Percentiles rank a stretch among this genome's conserved stretches.
Conservation (phyloP, 2,329 filamentous ascomycete species). For the Aspergillus candidus region DNA sequence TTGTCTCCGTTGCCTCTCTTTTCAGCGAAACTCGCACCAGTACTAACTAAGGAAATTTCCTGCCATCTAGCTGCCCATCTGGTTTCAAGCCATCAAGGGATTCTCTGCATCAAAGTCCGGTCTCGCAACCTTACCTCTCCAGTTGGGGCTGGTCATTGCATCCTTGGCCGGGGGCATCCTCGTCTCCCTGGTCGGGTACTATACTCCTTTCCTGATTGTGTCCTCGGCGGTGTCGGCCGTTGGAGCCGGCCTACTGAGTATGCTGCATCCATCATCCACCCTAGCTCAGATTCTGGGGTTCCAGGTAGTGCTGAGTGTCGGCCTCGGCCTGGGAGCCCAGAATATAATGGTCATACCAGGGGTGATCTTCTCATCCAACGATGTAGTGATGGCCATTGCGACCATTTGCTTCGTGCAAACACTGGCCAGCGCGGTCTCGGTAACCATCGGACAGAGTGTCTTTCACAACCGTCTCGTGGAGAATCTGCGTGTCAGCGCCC, state of each 20-base stretch:
- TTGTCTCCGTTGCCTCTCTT: conserved; percentile 19
- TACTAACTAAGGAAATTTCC: neutral
- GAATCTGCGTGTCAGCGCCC: no score
- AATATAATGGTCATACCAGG: conserved; percentile 24
- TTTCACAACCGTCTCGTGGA: conserved; percentile 9
- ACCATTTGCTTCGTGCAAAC: conserved; percentile 24
- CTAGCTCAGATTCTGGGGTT: conserved; percentile 26
- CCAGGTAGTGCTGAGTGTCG: conserved; percentile 21
- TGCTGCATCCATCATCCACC: conserved; percentile 16
- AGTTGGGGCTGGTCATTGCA: conserved; percentile 16
- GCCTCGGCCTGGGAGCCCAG: conserved; percentile 23
- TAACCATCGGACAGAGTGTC: conserved; percentile 26
- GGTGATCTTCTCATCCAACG: conserved; percentile 17
- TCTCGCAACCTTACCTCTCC: conserved; percentile 20
- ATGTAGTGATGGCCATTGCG: conserved; percentile 25
- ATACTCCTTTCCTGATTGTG: conserved; percentile 24
- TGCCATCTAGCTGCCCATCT: conserved; percentile 7
- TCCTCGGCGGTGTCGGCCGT: conserved; percentile 16
- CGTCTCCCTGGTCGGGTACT: conserved; percentile 20
- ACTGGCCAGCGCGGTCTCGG: conserved; percentile 25
- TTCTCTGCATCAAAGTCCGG: conserved; percentile 20
- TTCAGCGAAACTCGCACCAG: no score
- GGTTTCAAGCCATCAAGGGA: conserved; percentile 26
- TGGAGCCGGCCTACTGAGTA: conserved; percentile 23
- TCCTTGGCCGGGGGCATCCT: conserved; percentile 14